Evolutionary conservation across 1,284 basidiomycete genomes (phyloP), one percentile per base, ranked within the genome.

Genomic region (Irpex sp.): DNA sequence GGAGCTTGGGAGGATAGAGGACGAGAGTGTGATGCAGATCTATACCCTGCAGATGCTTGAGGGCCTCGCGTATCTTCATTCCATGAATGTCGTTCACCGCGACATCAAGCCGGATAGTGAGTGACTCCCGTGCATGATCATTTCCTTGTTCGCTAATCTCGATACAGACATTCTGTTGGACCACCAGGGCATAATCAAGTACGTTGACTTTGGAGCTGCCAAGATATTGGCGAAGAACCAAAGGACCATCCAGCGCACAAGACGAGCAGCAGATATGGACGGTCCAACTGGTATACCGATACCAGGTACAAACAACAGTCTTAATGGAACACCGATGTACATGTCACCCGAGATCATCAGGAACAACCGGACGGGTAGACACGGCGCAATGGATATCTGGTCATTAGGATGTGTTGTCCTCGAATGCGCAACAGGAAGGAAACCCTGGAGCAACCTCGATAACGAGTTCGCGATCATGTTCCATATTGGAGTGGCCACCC

Each of bases 391-490:
- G 88, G 97, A 99, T 74, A 91, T 99, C 55, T 99, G 97, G 97
- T 92, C 92, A 37, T 78, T 99, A 64, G 97, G 97, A 4, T 99
- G 97, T 74, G 96, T 99, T 21, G 89, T 99, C 2, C 85, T 99
- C 48, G 97, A 99, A 74, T 96, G 94, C 71, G 94, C 94, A 1
- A 99, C 97, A 0, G 97, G 97, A 0, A 89, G 92, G 71, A 95
- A 98, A 72, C 97, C 97, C 0, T 99, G 97, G 97, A 96, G 93
- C 72, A 97, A 98, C 72, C 86, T 98, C 54, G 97, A 99, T 76
- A 99, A 99, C 71, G 97, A 99, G 84, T 99, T 97, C 94, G 96
- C 95, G 4, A 97, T 98, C 78, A 98, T 98, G 96, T 98, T 98
- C 83, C 96, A 98, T 74, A 98, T 98, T 59, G 96, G 97, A 59